Evolutionary conservation across 2,329 filamentous ascomycete genomes (phyloP).

Genomic region (Neonectria hederae): DNA sequence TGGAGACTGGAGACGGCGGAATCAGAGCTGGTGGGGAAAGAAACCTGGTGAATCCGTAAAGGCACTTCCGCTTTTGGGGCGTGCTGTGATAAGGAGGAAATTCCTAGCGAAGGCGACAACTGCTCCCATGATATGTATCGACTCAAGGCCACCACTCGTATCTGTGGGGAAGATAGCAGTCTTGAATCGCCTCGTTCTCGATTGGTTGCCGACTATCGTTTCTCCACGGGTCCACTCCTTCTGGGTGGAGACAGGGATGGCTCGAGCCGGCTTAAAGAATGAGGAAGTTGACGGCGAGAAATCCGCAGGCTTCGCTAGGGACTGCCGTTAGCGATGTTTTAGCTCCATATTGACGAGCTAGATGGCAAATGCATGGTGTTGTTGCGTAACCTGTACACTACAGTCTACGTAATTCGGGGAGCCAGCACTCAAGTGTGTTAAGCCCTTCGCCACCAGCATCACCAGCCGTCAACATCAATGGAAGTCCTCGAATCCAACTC

Average conservation of each 20-base stretch:
- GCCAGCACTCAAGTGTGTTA: too few species aligned
- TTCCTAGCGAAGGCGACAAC: conserved; percentile 20
- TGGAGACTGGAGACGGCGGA: not conserved
- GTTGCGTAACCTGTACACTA: too few species aligned
- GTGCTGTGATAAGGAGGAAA: conserved; percentile 12
- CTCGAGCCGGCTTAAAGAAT: conserved; percentile 12
- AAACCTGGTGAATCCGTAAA: not conserved
- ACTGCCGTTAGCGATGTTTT: not conserved
- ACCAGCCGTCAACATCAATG: not conserved
- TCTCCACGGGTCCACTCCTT: conserved; percentile 11
- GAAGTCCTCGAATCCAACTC: not conserved
- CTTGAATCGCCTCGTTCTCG: conserved; percentile 5
- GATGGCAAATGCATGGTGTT: not conserved
- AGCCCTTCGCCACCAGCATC: not conserved
- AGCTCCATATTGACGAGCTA: not conserved
- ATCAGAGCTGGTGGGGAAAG: not conserved
- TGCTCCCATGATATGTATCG: conserved; percentile 18
- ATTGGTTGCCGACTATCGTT: conserved; percentile 13
- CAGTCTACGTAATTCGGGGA: too few species aligned
- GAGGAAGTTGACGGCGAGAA: conserved; percentile 16
- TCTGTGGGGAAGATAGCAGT: conserved; percentile 13
- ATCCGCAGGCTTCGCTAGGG: not conserved
- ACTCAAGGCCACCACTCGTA: not conserved
- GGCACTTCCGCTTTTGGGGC: not conserved
- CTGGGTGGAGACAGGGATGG: conserved; percentile 11